Evolutionary conservation across 148 eudicot species (phyloP), one percentile per base, ranked within the genome.

Genomic region (Rheum nobile): DNA sequence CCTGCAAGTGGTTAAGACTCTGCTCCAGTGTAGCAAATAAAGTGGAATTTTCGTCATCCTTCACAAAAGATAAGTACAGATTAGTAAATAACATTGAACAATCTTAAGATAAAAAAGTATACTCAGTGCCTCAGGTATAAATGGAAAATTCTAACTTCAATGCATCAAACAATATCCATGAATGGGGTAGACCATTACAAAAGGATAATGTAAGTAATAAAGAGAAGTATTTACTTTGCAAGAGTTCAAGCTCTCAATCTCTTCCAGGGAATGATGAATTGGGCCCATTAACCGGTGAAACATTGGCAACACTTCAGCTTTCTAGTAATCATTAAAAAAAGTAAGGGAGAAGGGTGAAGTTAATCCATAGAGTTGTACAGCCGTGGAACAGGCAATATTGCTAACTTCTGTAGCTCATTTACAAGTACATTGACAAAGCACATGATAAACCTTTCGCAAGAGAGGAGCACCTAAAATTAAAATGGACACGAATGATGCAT

Each of bases 221-320:
- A 71, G 69, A 32, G 21, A 63, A 63, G 35, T 13, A 63, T 0
- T 86, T 87, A 88, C 98, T 72, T 46, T 72, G 72, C 79, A 76
- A 54, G 81, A 83, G 76, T 80, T 88, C 75, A 89, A 71, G 77
- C 63, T 70, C 74, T 95, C 96, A 74, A 95, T 91, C 67, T 74
- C 90, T 46, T 76, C 81, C 5, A 91, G 28, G 59, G 90, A 77
- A 85, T 92, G 99, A 81, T 72, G 87, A 19, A 72, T 35, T 42
- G 91, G 90, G 71, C 99, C 96, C 94, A 83, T 90, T 77, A 90
- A 54, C 71, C 92, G 90, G 77, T 95, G 99, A 75, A 76, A 86
- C 65, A 81, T 71, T 73, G 96, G 79, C 75, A 82, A 89, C 76
- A 41, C 67, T 50, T 84, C 82, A 38, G 73, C 75, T 74, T 72